Conservation (phyloP, 306 rosid species). For the Prunus padus region DNA sequence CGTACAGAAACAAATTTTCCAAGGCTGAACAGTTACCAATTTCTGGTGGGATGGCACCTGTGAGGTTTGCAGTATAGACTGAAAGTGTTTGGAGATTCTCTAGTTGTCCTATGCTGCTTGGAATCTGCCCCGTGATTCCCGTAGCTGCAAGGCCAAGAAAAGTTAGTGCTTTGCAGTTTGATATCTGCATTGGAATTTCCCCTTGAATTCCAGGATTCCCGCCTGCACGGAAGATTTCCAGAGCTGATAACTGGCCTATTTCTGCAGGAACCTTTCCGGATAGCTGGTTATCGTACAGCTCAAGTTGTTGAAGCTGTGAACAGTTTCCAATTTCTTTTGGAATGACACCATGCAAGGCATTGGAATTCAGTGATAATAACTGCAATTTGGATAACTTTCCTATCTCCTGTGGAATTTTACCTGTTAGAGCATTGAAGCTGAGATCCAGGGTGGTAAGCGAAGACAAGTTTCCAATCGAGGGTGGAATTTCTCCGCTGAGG, state of each 20-base stretch:
- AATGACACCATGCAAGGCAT: slow-evolving; percentile 60
- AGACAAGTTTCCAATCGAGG: slow-evolving; percentile 66
- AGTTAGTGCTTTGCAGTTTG: slow-evolving; percentile 61
- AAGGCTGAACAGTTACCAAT: slow-evolving; percentile 70
- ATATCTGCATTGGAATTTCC: slow-evolving; percentile 79
- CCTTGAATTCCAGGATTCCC: slow-evolving; percentile 77
- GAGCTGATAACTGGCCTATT: slow-evolving; percentile 51
- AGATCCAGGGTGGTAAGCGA: slow-evolving; percentile 67
- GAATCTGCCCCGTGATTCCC: slow-evolving; percentile 76
- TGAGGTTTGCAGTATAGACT: slow-evolving; percentile 74
- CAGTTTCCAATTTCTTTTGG: slow-evolving; percentile 76
- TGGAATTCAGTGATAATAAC: slow-evolving; percentile 62
- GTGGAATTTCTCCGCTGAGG: slow-evolving; percentile 76
- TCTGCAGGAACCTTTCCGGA: slow-evolving; percentile 76
- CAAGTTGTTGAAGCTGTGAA: slow-evolving; percentile 63
- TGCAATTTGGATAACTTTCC: slow-evolving; percentile 56
- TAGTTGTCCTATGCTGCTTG: slow-evolving; percentile 69
- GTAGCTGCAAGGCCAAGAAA: slow-evolving; percentile 87
- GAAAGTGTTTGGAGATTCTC: slow-evolving; percentile 71
- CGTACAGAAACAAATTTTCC: slow-evolving; percentile 79
- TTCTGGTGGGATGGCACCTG: slow-evolving; percentile 78
- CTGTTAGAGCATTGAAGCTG: slow-evolving; percentile 80
- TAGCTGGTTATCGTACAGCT: slow-evolving; percentile 75
- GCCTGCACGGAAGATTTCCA: slow-evolving; percentile 71
- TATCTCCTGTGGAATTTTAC: slow-evolving; percentile 60